Conservation (phyloP, 2,329 filamentous ascomycete genomes). For the Apiospora rasikravindrae region DNA sequence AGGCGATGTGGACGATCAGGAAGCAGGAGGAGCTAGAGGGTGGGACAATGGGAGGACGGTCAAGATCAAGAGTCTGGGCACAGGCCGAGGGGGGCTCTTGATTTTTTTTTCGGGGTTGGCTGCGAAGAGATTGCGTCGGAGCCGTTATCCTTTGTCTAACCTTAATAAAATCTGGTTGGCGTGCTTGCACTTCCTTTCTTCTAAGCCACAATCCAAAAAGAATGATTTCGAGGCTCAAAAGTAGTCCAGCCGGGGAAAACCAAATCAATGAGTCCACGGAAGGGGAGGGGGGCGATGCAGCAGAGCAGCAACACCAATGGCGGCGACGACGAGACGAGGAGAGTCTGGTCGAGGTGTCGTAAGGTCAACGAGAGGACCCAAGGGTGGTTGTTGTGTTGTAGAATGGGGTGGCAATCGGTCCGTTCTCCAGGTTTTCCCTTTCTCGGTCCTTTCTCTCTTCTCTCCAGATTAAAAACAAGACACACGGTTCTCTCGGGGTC, state of each 20-base stretch:
- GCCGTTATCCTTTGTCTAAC: constrained; percentile 17
- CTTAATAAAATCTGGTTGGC: not conserved
- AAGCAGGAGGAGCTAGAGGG: not conserved
- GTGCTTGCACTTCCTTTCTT: not conserved
- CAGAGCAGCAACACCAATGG: not conserved
- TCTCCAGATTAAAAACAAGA: not conserved
- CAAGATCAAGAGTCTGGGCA: not conserved
- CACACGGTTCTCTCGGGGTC: not conserved
- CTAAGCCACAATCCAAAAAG: not conserved
- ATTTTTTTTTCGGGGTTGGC: not conserved
- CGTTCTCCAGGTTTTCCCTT: constrained; percentile 2
- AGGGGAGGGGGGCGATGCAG: not conserved
- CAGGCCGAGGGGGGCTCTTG: constrained; percentile 4
- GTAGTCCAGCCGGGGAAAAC: constrained; percentile 18
- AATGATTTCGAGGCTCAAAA: not conserved
- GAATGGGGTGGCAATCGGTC: not conserved
- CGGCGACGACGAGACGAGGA: not conserved
- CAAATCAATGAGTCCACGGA: constrained; percentile 21
- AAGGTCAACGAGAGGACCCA: not conserved
- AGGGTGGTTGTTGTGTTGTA: not conserved
- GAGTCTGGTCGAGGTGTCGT: not conserved
- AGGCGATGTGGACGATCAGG: constrained; percentile 3
- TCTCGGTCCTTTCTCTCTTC: not conserved
- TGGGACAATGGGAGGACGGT: not conserved
- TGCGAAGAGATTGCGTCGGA: constrained; percentile 8